Base-by-base conservation (phyloP, 305 asterid species). In the Rubia occidens region DNA sequence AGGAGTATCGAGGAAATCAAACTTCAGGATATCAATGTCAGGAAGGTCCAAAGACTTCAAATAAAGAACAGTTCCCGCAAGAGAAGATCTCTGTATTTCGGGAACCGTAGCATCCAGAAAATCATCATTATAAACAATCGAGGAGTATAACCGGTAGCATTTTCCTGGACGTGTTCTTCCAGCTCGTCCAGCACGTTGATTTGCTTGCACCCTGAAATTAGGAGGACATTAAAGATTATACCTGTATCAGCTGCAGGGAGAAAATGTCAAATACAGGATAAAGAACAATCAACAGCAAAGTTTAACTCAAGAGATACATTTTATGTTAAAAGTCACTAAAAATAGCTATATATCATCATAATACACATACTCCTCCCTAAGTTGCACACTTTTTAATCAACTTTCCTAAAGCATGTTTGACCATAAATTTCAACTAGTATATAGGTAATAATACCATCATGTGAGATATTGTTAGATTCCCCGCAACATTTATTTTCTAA, bases 141-240 rank as follows among this genome's bases (percentile, higher is more conserved):
- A 84, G 74, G 99, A 87, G 81, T 94, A 94, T 75, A 94, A 74
- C 39, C 99, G 96, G 69, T 86, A 85, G 82, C 99, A 94, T 70
- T 83, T 90, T 71, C 99, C 97, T 65, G 97, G 95, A 43, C 91
- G 88, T 71, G 98, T 93, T 82, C 98, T 87, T 80, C 96, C 99
- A 73, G 99, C 99, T 74, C 99, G 85, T 68, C 97, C 99, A 61
- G 96, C 96, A 42, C 97, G 97, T 76, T 94, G 97, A 78, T 85
- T 87, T 72, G 99, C 96, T 88, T 94, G 99, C 79, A 94, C 99
- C 85, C 98, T 90, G 78, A 71, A 75, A 69, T 73, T 65, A 75
- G 20, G 26, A 20, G 67, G 20, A 39, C 44, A 39, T 11, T 8
- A 70, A 63, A 45, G 26, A 64, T 47, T 17, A 44, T 7, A 11